A percentile compares a stretch with the other conserved stretches of the same genome.
Conservation (phyloP, 179 eudicot genomes). For the Carnegiea gigantea region DNA sequence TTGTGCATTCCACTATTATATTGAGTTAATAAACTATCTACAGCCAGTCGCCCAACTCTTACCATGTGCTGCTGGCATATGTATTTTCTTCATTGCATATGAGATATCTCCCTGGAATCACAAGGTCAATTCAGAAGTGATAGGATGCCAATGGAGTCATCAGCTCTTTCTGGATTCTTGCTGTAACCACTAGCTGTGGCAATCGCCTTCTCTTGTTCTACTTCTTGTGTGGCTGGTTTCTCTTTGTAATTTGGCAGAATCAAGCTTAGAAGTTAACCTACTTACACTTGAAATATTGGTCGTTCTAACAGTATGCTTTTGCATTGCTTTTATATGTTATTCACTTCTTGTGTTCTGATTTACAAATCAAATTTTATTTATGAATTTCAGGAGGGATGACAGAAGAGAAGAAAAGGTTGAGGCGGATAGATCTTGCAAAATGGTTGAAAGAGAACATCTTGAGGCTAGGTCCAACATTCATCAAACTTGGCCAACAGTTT, state of each 20-base stretch:
- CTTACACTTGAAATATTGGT: neutral
- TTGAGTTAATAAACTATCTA: neutral
- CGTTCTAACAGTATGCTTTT: neutral
- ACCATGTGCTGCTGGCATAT: neutral
- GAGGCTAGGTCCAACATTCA: constrained; percentile 97
- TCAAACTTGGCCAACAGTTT: constrained; percentile 97
- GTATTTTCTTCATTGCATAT: neutral
- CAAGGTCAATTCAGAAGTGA: neutral
- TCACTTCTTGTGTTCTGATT: constrained; percentile 18
- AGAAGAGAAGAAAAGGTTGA: constrained; percentile 65
- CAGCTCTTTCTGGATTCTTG: neutral
- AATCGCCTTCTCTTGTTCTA: constrained; percentile 7
- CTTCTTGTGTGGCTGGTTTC: neutral
- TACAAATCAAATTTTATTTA: neutral
- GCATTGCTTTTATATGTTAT: neutral
- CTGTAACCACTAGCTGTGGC: neutral
- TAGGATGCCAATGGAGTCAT: neutral
- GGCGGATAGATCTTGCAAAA: constrained; percentile 85
- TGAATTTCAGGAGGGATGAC: constrained; percentile 85
- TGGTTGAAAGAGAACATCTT: constrained; percentile 95
- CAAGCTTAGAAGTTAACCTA: neutral
- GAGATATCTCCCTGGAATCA: neutral
- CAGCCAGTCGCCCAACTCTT: neutral
- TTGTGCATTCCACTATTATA: neutral
- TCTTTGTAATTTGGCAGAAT: neutral